These are phyloP conservation scores for Trichomonas vaginalis DNA, from an alignment of 208 protist species.

Conservation along the genomic window DNA sequence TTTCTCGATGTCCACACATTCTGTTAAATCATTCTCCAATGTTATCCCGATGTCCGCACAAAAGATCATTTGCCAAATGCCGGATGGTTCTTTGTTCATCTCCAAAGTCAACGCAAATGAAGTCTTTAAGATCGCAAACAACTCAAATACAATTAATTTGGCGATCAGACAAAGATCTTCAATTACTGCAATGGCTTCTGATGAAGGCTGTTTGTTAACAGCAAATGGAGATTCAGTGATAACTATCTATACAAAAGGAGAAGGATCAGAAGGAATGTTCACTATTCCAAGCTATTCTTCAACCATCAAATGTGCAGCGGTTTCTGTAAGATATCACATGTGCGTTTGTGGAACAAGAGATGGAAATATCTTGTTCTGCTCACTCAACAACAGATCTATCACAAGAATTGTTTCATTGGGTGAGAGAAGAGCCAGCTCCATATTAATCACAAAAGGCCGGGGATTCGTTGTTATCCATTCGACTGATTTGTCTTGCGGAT, in stretches of 20 bases:
- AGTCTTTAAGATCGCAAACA: neutral
- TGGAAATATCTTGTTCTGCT: neutral
- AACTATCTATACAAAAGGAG: neutral
- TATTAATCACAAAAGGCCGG: neutral
- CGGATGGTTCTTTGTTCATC: neutral
- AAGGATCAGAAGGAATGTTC: neutral
- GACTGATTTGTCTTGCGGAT: neutral
- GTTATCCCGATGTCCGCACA: neutral
- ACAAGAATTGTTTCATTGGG: neutral
- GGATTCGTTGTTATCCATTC: neutral
- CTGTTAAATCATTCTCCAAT: neutral
- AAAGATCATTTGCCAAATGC: neutral
- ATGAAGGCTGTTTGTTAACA: neutral
- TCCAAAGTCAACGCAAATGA: neutral
- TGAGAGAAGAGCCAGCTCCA: neutral
- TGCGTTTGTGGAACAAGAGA: neutral
- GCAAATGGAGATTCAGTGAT: neutral
- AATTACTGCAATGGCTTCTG: neutral
- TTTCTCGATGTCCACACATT: neutral
- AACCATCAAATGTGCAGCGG: neutral
- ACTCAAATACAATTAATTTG: neutral
- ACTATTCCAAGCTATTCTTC: neutral
- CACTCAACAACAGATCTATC: neutral
- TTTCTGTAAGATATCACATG: neutral
- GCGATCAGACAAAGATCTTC: neutral